Conservation (phyloP, 345 rosid species). For the Citropsis articulata region DNA sequence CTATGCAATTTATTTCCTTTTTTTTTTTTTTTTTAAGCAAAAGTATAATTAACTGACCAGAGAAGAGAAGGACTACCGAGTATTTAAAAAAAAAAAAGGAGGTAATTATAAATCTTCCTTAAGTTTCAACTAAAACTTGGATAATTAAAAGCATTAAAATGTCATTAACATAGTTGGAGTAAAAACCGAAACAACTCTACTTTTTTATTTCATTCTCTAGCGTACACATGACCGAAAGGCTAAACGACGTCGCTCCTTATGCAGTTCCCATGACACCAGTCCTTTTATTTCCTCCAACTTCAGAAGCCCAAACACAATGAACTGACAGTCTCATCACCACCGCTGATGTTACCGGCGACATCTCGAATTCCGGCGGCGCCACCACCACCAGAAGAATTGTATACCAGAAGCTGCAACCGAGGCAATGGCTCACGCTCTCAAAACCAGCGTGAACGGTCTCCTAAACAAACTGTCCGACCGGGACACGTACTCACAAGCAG, state of each 20-base stretch:
- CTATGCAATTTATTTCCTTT: background rate
- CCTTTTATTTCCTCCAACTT: background rate
- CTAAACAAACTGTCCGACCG: constrained; percentile 80
- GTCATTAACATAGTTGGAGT: constrained; percentile 2
- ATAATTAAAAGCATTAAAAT: too few species aligned
- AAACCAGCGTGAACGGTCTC: constrained; percentile 48
- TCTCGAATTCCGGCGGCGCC: constrained; percentile 27
- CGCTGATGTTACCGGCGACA: constrained; percentile 25
- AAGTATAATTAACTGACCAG: too few species aligned
- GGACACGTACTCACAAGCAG: constrained; percentile 72
- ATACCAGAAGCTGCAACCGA: background rate
- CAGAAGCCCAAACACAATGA: background rate
- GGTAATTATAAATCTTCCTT: too few species aligned
- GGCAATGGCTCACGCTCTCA: constrained; percentile 52
- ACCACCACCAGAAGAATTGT: constrained; percentile 16
- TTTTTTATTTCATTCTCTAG: background rate
- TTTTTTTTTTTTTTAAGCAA: too few species aligned
- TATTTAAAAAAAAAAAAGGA: too few species aligned
- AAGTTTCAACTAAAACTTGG: too few species aligned
- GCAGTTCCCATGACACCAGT: background rate
- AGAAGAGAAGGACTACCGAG: background rate
- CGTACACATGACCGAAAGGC: too few species aligned
- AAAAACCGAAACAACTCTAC: background rate
- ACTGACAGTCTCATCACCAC: constrained; percentile 10
- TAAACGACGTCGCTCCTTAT: constrained; percentile 9